These are phyloP conservation scores for Cystobasidiaceae sp. DNA, from an alignment of 1,284 basidiomycete species.

Conservation along the genomic window DNA sequence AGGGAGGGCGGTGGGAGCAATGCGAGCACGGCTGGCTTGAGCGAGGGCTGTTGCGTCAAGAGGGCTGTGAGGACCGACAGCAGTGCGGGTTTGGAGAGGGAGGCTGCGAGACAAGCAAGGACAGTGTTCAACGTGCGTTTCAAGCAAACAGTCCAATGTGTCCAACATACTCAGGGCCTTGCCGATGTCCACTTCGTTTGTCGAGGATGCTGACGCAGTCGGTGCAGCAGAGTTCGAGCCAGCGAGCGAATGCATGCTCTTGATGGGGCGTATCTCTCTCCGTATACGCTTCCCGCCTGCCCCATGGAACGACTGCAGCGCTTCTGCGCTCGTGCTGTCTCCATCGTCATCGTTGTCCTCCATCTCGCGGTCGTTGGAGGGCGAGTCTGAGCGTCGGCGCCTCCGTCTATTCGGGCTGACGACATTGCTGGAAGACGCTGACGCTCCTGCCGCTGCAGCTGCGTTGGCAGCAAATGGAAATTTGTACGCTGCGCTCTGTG, in stretches of 20 bases:
- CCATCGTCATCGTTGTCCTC: neutral
- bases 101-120: constrained; percentile 7
- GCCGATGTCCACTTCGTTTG: constrained; percentile 30
- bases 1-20: constrained; percentile 40
- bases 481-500: neutral
- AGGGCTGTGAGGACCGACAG: constrained; percentile 37
- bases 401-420: constrained; percentile 16
- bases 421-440: neutral
- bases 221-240: neutral
- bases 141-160: neutral
- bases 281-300: constrained; percentile 13
- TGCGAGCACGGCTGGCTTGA: constrained; percentile 33
- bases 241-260: neutral
- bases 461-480: neutral
- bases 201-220: neutral
- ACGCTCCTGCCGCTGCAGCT: neutral
- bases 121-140: neutral
- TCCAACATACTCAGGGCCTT: constrained; percentile 28
- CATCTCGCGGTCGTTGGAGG: constrained; percentile 19
- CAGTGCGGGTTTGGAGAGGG: constrained; percentile 38
- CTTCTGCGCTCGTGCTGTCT: neutral
- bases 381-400: constrained; percentile 25
- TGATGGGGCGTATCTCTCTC: constrained; percentile 8
- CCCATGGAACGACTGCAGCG: neutral
- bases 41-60: constrained; percentile 35